A percentile compares a stretch with the other conserved stretches of the same genome.
phyloP scores from a whole-genome alignment of 768 basidiomycete genomes.

The Rhodotorula kratochvilovae region DNA sequence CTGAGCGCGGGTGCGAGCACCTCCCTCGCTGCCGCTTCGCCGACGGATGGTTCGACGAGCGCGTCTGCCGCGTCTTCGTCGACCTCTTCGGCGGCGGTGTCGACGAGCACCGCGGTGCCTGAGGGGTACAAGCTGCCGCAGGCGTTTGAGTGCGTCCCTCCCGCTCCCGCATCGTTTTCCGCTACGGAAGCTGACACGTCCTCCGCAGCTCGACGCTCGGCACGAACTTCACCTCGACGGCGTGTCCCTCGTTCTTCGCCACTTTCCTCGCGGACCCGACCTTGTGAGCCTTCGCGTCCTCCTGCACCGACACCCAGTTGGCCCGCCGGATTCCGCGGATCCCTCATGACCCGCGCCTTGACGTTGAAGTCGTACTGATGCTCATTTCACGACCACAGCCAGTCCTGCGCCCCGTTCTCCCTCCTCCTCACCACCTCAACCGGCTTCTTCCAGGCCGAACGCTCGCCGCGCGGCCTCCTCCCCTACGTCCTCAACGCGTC shows the following conservation, averaged over 20 bases:
- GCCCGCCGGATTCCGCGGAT: too few species aligned
- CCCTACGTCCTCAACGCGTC: constrained; percentile 73
- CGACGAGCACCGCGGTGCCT: constrained; percentile 18
- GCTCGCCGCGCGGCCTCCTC: constrained; percentile 52
- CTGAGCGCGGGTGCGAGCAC: background rate
- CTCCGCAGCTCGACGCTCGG: constrained; percentile 61
- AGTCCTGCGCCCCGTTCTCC: constrained; percentile 34
- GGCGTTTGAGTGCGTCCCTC: constrained; percentile 24
- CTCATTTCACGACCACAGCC: too few species aligned
- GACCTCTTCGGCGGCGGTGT: background rate
- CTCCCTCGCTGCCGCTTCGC: background rate
- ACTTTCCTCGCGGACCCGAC: constrained; percentile 62
- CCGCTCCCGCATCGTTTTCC: background rate
- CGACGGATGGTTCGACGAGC: accelerated
- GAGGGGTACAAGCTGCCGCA: constrained; percentile 8
- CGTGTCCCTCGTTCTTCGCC: constrained; percentile 66
- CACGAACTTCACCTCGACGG: constrained; percentile 61
- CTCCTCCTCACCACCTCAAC: constrained; percentile 35
- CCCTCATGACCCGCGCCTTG: too few species aligned
- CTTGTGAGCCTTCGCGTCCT: constrained; percentile 52
- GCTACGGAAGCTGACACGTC: background rate
- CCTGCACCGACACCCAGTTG: constrained; percentile 24
- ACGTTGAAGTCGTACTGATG: too few species aligned
- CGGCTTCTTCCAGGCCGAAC: constrained; percentile 62
- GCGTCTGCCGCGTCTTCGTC: background rate